phyloP scores from a whole-genome alignment of 208 protist genomes.

The Leishmania turanica region DNA sequence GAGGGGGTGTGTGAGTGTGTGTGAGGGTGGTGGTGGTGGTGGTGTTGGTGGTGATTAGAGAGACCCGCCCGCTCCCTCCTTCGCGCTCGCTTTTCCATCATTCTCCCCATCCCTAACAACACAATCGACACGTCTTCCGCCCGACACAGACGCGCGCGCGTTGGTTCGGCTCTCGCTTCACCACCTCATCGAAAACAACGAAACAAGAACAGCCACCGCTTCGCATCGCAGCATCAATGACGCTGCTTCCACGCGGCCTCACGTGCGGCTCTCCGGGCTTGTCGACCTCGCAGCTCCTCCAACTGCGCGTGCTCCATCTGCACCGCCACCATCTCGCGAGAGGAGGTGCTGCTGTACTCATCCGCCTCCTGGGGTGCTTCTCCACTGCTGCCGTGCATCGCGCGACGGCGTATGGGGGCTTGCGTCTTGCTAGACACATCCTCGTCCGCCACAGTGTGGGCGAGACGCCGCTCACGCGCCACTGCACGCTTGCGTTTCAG shows the following conservation, averaged over 20 bases:
- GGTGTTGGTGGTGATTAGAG: neutral
- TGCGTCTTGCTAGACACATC: slow-evolving; percentile 1
- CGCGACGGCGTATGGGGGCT: slow-evolving; percentile 9
- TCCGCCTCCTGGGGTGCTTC: neutral
- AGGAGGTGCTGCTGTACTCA: neutral
- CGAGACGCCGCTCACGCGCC: slow-evolving; percentile 36
- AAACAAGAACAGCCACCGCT: neutral
- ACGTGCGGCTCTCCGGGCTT: slow-evolving; percentile 15
- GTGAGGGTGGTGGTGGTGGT: neutral
- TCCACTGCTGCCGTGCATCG: slow-evolving; percentile 4
- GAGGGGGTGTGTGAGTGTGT: neutral
- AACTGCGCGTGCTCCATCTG: slow-evolving; percentile 19
- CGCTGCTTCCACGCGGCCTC: slow-evolving; percentile 23
- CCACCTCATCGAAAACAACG: neutral
- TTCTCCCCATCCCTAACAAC: neutral
- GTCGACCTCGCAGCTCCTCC: slow-evolving; percentile 10
- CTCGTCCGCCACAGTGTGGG: neutral
- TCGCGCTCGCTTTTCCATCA: neutral
- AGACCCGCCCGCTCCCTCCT: neutral
- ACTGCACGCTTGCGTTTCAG: slow-evolving; percentile 55
- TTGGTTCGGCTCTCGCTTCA: neutral
- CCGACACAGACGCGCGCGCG: neutral
- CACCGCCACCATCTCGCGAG: neutral
- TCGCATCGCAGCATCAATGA: neutral
- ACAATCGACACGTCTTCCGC: neutral